Base-by-base conservation (phyloP, 2,329 filamentous ascomycete genomes). In the Sphaerostilbella broomeana region DNA sequence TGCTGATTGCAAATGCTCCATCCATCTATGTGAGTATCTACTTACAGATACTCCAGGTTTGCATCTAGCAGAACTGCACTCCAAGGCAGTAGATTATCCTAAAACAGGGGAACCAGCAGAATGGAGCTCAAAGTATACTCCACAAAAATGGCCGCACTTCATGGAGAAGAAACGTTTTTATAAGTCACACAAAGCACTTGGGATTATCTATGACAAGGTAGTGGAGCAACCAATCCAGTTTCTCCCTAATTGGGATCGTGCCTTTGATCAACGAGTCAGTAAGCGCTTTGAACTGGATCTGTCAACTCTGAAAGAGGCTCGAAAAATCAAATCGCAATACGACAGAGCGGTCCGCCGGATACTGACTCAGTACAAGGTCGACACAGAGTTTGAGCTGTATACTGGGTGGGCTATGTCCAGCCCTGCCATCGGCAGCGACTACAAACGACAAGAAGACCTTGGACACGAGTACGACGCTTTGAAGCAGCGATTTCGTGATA, bases 301-400 rank as follows among this genome's bases (percentile, higher is more conserved):
- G 0, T 58, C 68, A 0, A 58, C 78, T 1, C 61, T 94, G 12
- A 56, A 69, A 4, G 68, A 69, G 33, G 86, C 82, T 0, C 67
- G 69, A 5, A 64, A 72, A 8, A 64, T 95, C 52, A 98, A 98
- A 60, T 55, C 53, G 0, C 68, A 81, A 20, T 95, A 97, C 49
- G 92, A 98, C 53, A 72, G 73, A 12, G 74, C 79, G 0, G 72
- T 97, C 52, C 77, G 75, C 10, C 77, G 88, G 1, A 70, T 95
- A 40, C 89, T 97, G 79, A 82, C 79, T 2, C 89, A 95, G 52
- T 79, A 88, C 49, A 83, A 84, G 29, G 84, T 97, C 40, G 64
- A 68, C 13, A 94, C 85, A 0, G 92, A 98, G 53, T 95, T 95
- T 49, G 92, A 98, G 60, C 75, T 94, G 9, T 95, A 83, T 79